These are phyloP conservation scores for Pichia sp. DNA, from an alignment of 1,139 yeast species.

Conservation along the genomic window DNA sequence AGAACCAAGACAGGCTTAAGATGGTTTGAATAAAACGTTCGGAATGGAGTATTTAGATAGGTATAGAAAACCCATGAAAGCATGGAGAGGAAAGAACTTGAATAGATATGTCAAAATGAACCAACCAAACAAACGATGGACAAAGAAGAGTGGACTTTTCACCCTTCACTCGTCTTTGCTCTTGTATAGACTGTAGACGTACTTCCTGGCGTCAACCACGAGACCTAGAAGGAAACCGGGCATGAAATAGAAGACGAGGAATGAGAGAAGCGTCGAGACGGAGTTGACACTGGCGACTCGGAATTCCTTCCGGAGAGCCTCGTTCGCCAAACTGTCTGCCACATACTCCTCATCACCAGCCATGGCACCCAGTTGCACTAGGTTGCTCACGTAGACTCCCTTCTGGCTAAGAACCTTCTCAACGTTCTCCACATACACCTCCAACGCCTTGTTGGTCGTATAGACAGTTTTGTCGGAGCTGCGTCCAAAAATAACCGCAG, in stretches of 20 bases:
- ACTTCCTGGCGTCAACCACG: slow-evolving; percentile 39
- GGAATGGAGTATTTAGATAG: background rate
- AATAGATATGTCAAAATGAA: too few relatives aligned
- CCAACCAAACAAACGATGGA: too few relatives aligned
- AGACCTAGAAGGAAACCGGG: slow-evolving; percentile 10
- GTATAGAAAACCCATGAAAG: too few relatives aligned
- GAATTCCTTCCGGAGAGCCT: slow-evolving; percentile 8
- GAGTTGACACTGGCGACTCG: slow-evolving; percentile 7
- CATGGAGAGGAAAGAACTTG: too few relatives aligned
- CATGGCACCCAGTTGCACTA: slow-evolving; percentile 8
- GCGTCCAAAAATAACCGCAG: slow-evolving; percentile 13
- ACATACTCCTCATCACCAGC: slow-evolving; percentile 14
- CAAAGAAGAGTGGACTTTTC: too few relatives aligned
- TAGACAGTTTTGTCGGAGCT: background rate
- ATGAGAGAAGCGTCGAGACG: background rate
- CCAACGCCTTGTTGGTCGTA: slow-evolving; percentile 8
- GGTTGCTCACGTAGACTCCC: slow-evolving; percentile 5
- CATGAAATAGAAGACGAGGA: slow-evolving; percentile 5
- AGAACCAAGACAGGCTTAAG: slow-evolving; percentile 8
- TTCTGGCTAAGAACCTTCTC: background rate
- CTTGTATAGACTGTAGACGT: slow-evolving; percentile 21
- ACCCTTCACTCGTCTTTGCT: background rate
- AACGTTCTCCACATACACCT: slow-evolving; percentile 1
- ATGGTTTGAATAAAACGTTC: slow-evolving; percentile 4
- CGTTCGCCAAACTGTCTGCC: slow-evolving; percentile 11